Percentiles rank a stretch among this genome's conserved stretches.
Evolutionary conservation across 352 stramenopile species (phyloP).

Genomic region (Globisporangium canariense): DNA sequence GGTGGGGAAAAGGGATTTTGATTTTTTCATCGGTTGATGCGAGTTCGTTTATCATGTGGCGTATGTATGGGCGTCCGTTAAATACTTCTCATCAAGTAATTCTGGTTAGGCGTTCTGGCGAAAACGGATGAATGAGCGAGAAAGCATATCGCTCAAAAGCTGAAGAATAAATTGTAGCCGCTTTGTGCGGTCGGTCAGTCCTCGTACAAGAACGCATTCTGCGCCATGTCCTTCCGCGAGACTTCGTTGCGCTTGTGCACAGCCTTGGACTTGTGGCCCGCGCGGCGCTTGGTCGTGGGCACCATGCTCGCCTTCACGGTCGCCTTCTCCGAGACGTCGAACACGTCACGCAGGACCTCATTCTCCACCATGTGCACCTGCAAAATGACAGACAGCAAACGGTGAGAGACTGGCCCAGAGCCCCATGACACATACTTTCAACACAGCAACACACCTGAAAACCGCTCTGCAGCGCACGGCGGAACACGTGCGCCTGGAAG

Average conservation of each 20-base stretch:
- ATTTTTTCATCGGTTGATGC: not conserved
- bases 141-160: not conserved
- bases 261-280: conserved; percentile 43
- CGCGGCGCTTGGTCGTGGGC: conserved; percentile 43
- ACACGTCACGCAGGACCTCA: conserved; percentile 51
- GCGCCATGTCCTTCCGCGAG: conserved; percentile 44
- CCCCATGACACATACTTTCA: not conserved
- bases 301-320: conserved; percentile 48
- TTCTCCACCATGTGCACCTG: conserved; percentile 54
- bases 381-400: not conserved
- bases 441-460: conserved; percentile 42
- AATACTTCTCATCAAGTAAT: no score
- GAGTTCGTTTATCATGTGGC: not conserved
- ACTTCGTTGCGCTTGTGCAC: conserved; percentile 56
- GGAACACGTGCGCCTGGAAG: conserved; percentile 63
- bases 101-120: no score
- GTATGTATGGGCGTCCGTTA: not conserved
- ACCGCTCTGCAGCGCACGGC: conserved; percentile 44
- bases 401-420: not conserved
- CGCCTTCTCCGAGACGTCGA: conserved; percentile 50
- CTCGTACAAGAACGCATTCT: conserved; percentile 71
- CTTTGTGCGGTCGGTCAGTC: conserved; percentile 20
- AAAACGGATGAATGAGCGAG: not conserved
- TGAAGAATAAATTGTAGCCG: conserved; percentile 1
- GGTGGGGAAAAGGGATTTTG: not conserved